Evolutionary conservation across 2,329 filamentous ascomycete species (phyloP).

Genomic region (Talaromyces islandicus): DNA sequence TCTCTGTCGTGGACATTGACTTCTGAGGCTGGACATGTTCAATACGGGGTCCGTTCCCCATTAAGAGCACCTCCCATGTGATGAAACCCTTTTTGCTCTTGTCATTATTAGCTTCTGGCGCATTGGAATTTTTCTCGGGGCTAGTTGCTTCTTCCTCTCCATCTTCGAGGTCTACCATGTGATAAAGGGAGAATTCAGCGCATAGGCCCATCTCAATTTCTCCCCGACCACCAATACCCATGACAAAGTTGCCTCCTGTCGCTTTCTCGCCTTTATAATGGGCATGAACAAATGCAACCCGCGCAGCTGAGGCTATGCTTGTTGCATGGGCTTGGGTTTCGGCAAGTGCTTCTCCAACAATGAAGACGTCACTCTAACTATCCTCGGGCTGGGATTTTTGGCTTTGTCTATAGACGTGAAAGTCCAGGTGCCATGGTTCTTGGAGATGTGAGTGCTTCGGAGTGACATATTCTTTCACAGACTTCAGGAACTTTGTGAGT

Average conservation of each 20-base stretch:
- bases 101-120: neutral
- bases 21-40: no score
- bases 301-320: neutral
- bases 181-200: slow-evolving; percentile 4
- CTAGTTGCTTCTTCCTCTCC: slow-evolving; percentile 6
- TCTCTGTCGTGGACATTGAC: no score
- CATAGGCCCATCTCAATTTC: neutral
- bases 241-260: neutral
- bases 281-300: neutral
- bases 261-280: neutral
- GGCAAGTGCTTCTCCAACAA: neutral
- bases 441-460: neutral
- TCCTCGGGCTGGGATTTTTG: no score
- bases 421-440: neutral
- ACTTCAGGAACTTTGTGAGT: slow-evolving; percentile 2
- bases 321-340: neutral
- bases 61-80: no score
- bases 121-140: neutral
- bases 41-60: no score
- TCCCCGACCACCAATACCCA: neutral
- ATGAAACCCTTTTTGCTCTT: no score
- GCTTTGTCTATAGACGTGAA: neutral
- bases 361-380: neutral
- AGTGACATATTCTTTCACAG: neutral
- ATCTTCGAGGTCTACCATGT: slow-evolving; percentile 4